A percentile compares a stretch with the other conserved stretches of the same genome.
Evolutionary conservation across 192 early-diverging fungal species (phyloP).

Genomic region (Phlyctochytrium bullatum): DNA sequence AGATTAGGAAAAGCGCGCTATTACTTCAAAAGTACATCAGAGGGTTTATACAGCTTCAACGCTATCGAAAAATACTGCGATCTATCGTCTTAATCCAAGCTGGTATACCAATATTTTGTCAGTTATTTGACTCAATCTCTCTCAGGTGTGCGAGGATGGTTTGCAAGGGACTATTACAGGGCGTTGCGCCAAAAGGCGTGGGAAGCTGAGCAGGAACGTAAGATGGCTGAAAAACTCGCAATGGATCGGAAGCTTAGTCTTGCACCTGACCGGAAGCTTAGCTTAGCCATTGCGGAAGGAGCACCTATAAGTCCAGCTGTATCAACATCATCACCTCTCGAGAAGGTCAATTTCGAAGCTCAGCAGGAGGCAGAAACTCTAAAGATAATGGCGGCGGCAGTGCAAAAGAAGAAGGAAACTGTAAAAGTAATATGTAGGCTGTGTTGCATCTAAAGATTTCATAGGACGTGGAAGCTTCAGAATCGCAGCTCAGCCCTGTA

Average conservation of each 20-base stretch:
- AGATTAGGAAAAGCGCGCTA: slow-evolving; percentile 28
- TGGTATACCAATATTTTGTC: slow-evolving; percentile 27
- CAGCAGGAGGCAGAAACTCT: background rate
- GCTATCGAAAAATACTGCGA: slow-evolving; percentile 34
- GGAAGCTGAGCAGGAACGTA: slow-evolving; percentile 11
- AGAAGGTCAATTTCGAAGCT: background rate
- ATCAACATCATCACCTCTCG: background rate
- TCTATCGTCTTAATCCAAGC: slow-evolving; percentile 53
- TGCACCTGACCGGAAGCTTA: background rate
- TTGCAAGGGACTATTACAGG: slow-evolving; percentile 42
- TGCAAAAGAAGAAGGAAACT: slow-evolving; percentile 21
- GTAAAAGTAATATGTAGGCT: no score
- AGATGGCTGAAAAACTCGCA: background rate
- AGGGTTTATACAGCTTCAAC: slow-evolving; percentile 36
- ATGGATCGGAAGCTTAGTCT: slow-evolving; percentile 21
- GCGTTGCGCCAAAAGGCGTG: slow-evolving; percentile 25
- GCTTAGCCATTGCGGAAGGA: slow-evolving; percentile 2
- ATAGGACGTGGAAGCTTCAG: slow-evolving; percentile 6
- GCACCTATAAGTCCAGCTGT: background rate
- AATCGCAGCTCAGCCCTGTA: slow-evolving; percentile 17
- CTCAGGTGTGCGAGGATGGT: slow-evolving; percentile 46
- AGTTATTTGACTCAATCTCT: slow-evolving; percentile 8
- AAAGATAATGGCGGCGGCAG: slow-evolving; percentile 7
- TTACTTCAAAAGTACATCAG: slow-evolving; percentile 40
- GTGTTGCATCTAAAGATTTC: no score